Percentiles rank a stretch among this genome's conserved stretches.
Conservation (phyloP, 2,329 filamentous ascomycete genomes). For the Rutstroemia sp. region DNA sequence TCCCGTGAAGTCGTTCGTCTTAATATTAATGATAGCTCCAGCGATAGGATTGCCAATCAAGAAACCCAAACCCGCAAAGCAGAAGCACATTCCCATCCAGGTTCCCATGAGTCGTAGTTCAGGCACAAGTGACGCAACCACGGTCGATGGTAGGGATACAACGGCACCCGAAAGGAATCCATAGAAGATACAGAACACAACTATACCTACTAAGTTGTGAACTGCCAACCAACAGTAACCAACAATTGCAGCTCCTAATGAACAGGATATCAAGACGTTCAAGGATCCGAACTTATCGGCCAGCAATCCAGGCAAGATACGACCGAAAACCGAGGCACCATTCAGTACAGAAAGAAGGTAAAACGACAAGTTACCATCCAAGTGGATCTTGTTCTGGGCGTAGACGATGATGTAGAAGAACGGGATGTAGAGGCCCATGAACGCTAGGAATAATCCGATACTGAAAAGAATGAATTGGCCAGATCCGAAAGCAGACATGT, state of each 20-base stretch:
- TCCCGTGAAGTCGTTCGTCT: not conserved
- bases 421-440: slow-evolving; percentile 42
- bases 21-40: not conserved
- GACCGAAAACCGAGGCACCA: slow-evolving; percentile 30
- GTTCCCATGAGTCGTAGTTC: not conserved
- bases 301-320: slow-evolving; percentile 29
- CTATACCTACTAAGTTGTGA: slow-evolving; percentile 23
- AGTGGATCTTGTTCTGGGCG: slow-evolving; percentile 21
- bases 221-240: slow-evolving; percentile 27
- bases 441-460: slow-evolving; percentile 34
- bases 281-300: slow-evolving; percentile 30
- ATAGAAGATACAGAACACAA: slow-evolving; percentile 28
- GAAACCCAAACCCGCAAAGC: not conserved
- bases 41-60: not conserved
- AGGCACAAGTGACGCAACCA: not conserved
- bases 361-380: not conserved
- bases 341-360: slow-evolving; percentile 10
- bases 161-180: slow-evolving; percentile 26
- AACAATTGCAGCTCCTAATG: slow-evolving; percentile 25
- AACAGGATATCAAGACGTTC: slow-evolving; percentile 25
- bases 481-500: slow-evolving; percentile 28
- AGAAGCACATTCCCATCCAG: not conserved
- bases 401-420: slow-evolving; percentile 37
- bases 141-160: not conserved
- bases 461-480: slow-evolving; percentile 28